These are phyloP conservation scores for Coemansia sp. DNA, from an alignment of 371 early-diverging fungal species.

Conservation along the genomic window DNA sequence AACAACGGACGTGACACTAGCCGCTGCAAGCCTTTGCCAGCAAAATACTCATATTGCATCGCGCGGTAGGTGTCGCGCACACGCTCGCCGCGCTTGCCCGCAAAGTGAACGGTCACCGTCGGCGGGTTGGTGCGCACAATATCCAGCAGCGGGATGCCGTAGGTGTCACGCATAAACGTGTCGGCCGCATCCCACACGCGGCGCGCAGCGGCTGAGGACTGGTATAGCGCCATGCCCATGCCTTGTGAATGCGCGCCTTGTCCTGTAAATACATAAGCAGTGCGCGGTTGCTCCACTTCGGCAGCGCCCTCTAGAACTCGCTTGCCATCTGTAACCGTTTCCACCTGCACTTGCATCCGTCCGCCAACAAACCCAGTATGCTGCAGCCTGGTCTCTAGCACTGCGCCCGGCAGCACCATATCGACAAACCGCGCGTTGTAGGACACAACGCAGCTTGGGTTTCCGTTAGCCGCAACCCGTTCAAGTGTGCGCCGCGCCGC, in stretches of 20 bases:
- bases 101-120: constrained; percentile 90
- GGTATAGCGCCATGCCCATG: constrained; percentile 97
- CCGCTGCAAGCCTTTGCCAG: background rate
- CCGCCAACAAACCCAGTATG: constrained; percentile 88
- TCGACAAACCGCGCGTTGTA: constrained; percentile 21
- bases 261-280: constrained; percentile 94
- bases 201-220: constrained; percentile 78
- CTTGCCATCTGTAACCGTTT: constrained; percentile 59
- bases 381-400: constrained; percentile 81
- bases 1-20: constrained; percentile 63
- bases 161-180: constrained; percentile 79
- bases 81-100: constrained; percentile 83
- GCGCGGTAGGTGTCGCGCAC: constrained; percentile 65
- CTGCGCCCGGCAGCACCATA: constrained; percentile 73
- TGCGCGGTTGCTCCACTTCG: constrained; percentile 88
- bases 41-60: constrained; percentile 15
- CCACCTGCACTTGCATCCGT: constrained; percentile 87
- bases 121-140: constrained; percentile 93
- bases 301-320: constrained; percentile 82
- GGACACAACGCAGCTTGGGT: constrained; percentile 12
- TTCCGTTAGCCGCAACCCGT: constrained; percentile 11
- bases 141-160: constrained; percentile 90
- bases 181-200: constrained; percentile 95
- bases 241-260: constrained; percentile 95
- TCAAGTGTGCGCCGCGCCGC: constrained; percentile 14